Percentiles rank a stretch among this genome's conserved stretches.
Evolutionary conservation across 1,284 basidiomycete genomes (phyloP).

Genomic region (Ceratobasidium sp.): DNA sequence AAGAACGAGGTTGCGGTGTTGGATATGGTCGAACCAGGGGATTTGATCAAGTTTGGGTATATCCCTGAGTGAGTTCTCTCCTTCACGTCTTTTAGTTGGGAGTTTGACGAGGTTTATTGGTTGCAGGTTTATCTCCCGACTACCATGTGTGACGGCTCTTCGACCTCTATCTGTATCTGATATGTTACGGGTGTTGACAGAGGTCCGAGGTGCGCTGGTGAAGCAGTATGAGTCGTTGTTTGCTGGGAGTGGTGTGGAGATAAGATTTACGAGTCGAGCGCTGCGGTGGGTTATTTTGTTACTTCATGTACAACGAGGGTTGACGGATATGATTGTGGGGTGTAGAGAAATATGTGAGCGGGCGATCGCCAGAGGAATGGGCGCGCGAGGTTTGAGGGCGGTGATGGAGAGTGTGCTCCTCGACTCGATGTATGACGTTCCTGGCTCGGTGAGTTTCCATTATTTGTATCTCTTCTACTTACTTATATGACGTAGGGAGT

Average conservation of each 20-base stretch:
- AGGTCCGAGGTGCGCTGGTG: conserved; percentile 90
- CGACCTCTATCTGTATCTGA: conserved; percentile 79
- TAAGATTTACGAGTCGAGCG: conserved; percentile 81
- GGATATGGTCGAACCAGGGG: conserved; percentile 77
- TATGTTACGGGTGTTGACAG: conserved; percentile 88
- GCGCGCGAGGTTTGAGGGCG: conserved; percentile 88
- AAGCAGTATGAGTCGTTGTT: conserved; percentile 91
- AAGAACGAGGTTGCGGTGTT: conserved; percentile 66
- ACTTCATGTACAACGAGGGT: no score
- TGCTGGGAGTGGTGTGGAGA: conserved; percentile 82
- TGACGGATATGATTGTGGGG: background rate
- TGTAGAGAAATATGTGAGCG: conserved; percentile 76
- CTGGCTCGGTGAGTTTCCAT: conserved; percentile 77
- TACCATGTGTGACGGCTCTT: conserved; percentile 89
- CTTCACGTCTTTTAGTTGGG: no score
- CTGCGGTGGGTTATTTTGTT: conserved; percentile 59
- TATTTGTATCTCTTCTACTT: conserved; percentile 48
- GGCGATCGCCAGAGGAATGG: conserved; percentile 84
- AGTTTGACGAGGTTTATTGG: no score
- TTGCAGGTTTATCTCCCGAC: conserved; percentile 79
- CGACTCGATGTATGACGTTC: conserved; percentile 88
- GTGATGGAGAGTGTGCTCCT: conserved; percentile 87
- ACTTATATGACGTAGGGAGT: conserved; percentile 61
- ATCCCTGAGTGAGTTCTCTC: conserved; percentile 77
- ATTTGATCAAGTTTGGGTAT: conserved; percentile 88